Evolutionary conservation across 768 basidiomycete genomes (phyloP), one percentile per base, ranked within the genome.

Genomic region (Hygrocybe coccinea): DNA sequence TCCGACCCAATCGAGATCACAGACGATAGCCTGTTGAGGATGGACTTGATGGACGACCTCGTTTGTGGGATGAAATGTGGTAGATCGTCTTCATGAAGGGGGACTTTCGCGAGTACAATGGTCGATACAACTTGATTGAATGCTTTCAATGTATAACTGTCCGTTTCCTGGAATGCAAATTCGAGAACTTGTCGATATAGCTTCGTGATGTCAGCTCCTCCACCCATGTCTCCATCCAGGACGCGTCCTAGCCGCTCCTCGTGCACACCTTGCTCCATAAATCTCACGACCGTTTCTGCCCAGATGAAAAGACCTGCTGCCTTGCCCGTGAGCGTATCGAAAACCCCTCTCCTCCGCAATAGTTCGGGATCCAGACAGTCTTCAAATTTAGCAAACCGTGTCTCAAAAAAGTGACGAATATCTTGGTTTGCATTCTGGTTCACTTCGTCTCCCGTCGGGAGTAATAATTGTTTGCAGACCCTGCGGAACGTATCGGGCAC

Each of bases 21-120:
- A 17, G 5, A 45, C 39, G 41, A 29, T n/a, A 45, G 21, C 2
- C 12, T 8, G 10, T 29, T 14, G 25, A 54, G 52, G 34, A 44
- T 33, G 17, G 44, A 15, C 14, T n/a, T 11, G 25, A 54, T 25
- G 8, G 9, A 44, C 10, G 24, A 21, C n/a, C 38, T 44, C 39
- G 2, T 3, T 45, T 29, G 14, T 17, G 15, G 2, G 7, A 17
- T 1, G 2, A 54, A 15, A 44, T 29, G 25, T 45, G 35, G 21
- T 35, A 43, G 41, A 45, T 54, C 52, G n/a, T 43, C 25, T 11
- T 19, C 15, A 21, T 12, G 36, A 15, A 55, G 9, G 22, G 54
- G 54, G 21, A 19, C n/a, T 39, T 41, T 55, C 17, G 45, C 54
- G 29, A 55, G 29, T 21, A 55, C 25, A 24, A 55, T 55, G 33